phyloP scores from a whole-genome alignment of 768 basidiomycete genomes.

The Rubroboletus pulcherrimus region DNA sequence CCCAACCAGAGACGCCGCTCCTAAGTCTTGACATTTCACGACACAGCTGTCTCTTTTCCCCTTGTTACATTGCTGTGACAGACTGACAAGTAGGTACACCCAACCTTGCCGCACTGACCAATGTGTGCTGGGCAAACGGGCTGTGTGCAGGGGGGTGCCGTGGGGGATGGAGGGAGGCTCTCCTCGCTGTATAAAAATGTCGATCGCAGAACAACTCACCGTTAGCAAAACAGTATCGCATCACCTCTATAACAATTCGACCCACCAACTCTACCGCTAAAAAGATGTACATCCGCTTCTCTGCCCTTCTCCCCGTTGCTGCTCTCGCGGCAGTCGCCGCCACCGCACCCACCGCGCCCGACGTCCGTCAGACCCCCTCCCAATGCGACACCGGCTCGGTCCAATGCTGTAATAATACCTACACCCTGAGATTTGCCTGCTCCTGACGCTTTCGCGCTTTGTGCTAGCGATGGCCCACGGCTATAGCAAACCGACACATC shows the following conservation, averaged over 20 bases:
- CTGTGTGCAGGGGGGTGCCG: neutral
- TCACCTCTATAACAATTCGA: neutral
- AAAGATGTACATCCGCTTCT: too few species aligned
- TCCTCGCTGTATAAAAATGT: slow-evolving; percentile 3
- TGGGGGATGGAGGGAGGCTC: neutral
- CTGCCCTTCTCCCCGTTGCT: too few species aligned
- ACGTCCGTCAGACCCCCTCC: too few species aligned
- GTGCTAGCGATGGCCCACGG: neutral
- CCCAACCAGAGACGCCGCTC: neutral
- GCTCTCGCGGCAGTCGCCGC: too few species aligned
- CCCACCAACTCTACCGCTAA: neutral
- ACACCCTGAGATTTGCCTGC: neutral
- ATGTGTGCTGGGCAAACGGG: neutral
- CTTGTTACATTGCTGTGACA: neutral
- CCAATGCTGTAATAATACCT: neutral
- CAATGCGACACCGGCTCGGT: too few species aligned
- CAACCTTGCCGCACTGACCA: neutral
- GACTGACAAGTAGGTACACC: too few species aligned
- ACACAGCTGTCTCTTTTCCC: neutral
- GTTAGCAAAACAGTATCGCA: neutral
- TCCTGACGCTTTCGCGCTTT: too few species aligned
- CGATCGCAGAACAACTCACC: neutral
- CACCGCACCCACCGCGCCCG: too few species aligned
- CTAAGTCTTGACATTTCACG: neutral
- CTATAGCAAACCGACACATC: too few species aligned